Conservation (phyloP, 306 rosid species). For the Abrus precatorius region DNA sequence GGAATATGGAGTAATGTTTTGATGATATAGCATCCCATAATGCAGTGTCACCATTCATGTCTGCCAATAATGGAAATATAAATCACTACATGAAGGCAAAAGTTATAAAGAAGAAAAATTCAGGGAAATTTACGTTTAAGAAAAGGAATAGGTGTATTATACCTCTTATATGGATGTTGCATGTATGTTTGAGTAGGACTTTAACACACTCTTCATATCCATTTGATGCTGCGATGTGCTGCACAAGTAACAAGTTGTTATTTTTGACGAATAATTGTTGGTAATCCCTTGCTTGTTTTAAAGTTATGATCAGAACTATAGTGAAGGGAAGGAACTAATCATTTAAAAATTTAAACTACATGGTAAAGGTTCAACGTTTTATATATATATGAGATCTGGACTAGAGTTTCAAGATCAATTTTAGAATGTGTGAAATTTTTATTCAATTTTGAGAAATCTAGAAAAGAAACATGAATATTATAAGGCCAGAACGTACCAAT, state of each 20-base stretch:
- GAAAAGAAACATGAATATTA: not conserved
- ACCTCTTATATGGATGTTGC: slow-evolving; percentile 73
- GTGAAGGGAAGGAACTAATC: slow-evolving; percentile 6
- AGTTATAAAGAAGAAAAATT: not conserved
- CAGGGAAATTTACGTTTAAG: not conserved
- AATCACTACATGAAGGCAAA: slow-evolving; percentile 10
- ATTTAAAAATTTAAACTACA: not conserved
- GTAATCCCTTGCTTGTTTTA: not conserved
- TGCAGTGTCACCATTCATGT: slow-evolving; percentile 74
- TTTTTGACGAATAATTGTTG: slow-evolving; percentile 27
- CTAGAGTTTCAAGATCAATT: slow-evolving; percentile 9
- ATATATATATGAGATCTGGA: not conserved
- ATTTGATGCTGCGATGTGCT: slow-evolving; percentile 85
- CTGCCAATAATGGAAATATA: slow-evolving; percentile 55
- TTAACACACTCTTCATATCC: slow-evolving; percentile 81
- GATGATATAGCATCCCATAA: slow-evolving; percentile 81
- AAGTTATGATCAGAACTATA: slow-evolving; percentile 15
- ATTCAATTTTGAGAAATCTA: not conserved
- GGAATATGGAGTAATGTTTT: slow-evolving; percentile 70
- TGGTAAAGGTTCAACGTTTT: not conserved
- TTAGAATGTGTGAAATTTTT: not conserved
- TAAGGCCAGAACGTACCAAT: slow-evolving; percentile 56
- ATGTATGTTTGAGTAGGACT: slow-evolving; percentile 72
- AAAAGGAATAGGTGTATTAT: slow-evolving; percentile 18
- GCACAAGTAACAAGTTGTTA: slow-evolving; percentile 42